Conservation (phyloP, 805 yeast genomes). For the Yamadazyma akitaensis region DNA sequence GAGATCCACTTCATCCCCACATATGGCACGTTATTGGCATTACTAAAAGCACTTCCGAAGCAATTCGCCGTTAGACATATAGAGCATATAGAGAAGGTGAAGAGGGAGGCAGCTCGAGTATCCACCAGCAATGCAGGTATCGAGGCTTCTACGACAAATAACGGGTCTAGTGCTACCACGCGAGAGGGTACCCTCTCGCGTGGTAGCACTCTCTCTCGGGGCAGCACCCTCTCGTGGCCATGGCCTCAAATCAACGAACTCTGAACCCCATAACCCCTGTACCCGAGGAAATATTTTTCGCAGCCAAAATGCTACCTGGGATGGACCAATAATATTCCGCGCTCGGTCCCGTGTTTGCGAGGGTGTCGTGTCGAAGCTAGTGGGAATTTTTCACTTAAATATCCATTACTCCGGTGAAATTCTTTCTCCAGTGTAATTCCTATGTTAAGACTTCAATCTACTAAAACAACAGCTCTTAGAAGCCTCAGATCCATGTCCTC, state of each 20-base stretch:
- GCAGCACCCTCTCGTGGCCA: neutral
- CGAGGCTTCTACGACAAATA: too few species aligned
- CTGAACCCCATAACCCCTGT: neutral
- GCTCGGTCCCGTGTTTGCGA: neutral
- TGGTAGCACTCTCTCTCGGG: neutral
- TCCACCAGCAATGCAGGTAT: too few species aligned
- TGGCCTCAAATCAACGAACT: neutral
- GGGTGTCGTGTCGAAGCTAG: neutral
- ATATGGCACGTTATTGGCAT: slow-evolving; percentile 33
- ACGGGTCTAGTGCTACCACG: neutral
- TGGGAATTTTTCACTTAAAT: neutral
- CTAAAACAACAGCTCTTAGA: slow-evolving; percentile 6
- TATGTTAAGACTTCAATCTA: slow-evolving; percentile 25
- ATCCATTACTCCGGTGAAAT: slow-evolving; percentile 10
- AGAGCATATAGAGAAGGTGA: slow-evolving; percentile 25
- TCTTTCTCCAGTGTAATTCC: neutral
- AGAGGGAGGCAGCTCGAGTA: neutral
- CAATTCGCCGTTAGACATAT: slow-evolving; percentile 37
- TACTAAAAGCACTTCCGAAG: slow-evolving; percentile 37
- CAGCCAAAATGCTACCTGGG: neutral
- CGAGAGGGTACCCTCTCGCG: neutral
- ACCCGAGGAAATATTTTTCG: neutral
- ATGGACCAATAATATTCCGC: neutral
- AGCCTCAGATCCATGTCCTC: slow-evolving; percentile 28
- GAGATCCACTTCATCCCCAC: slow-evolving; percentile 41